Conservation (phyloP, 129 eudicot genomes). For the Flaveria robusta region DNA sequence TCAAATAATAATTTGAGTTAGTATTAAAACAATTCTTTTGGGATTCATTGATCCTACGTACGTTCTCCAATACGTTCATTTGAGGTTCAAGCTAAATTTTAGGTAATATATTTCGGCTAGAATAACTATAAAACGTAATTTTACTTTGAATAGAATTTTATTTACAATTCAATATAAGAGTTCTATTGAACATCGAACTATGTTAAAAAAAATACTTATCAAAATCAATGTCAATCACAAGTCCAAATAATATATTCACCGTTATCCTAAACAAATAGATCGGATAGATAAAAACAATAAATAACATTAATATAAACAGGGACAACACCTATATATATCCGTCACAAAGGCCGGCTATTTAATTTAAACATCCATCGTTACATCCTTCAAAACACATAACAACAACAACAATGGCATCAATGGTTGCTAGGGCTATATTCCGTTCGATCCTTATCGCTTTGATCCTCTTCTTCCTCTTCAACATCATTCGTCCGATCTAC, state of each 20-base stretch:
- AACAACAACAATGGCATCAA: conserved; percentile 52
- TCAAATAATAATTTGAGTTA: too few relatives aligned
- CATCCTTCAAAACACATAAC: background rate
- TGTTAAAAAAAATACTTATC: background rate
- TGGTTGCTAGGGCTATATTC: conserved; percentile 45
- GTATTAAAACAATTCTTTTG: too few relatives aligned
- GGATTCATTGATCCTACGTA: too few relatives aligned
- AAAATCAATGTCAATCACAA: background rate
- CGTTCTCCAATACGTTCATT: too few relatives aligned
- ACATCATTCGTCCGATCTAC: conserved; percentile 64
- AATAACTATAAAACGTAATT: too few relatives aligned
- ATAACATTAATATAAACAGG: background rate
- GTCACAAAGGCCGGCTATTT: background rate
- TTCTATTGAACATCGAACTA: background rate
- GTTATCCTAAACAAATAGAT: background rate
- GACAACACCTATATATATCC: background rate
- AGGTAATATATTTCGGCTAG: too few relatives aligned
- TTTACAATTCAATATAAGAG: background rate
- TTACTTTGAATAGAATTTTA: too few relatives aligned
- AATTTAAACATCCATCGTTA: background rate
- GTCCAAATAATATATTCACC: background rate
- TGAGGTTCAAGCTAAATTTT: too few relatives aligned
- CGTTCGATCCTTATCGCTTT: conserved; percentile 38
- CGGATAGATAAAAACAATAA: background rate
- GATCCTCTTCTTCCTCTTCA: conserved; percentile 38